phyloP scores from a whole-genome alignment of 768 basidiomycete species.

The Lentinula lateritia region DNA sequence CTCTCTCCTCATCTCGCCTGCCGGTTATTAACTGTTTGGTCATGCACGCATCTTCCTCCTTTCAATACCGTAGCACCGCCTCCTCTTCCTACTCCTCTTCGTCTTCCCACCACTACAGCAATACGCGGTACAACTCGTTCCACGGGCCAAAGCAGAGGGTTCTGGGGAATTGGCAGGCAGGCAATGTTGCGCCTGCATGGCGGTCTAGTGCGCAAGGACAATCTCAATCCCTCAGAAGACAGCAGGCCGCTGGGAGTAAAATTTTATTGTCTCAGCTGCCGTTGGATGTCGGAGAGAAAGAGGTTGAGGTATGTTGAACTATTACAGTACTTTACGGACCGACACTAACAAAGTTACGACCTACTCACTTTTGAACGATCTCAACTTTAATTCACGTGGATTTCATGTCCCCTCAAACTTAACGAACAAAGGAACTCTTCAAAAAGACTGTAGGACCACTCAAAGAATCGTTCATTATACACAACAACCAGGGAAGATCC shows the following conservation, averaged over 20 bases:
- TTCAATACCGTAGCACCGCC: too few species aligned
- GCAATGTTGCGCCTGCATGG: conserved; percentile 60
- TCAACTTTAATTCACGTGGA: background rate
- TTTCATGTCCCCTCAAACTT: background rate
- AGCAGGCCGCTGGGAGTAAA: conserved; percentile 44
- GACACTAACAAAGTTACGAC: background rate
- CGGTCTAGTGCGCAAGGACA: conserved; percentile 28
- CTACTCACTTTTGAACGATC: background rate
- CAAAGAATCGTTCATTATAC: conserved; percentile 64
- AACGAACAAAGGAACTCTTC: conserved; percentile 59
- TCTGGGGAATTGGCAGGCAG: conserved; percentile 50
- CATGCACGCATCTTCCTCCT: too few species aligned
- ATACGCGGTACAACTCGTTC: conserved; percentile 36
- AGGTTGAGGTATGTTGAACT: conserved; percentile 51
- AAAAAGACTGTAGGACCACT: conserved; percentile 72
- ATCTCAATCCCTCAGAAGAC: conserved; percentile 20
- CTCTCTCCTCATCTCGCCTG: too few species aligned
- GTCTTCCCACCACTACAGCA: background rate
- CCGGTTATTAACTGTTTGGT: too few species aligned
- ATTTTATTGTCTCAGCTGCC: conserved; percentile 65
- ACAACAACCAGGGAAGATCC: conserved; percentile 69
- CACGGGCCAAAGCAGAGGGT: conserved; percentile 51
- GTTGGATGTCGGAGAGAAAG: conserved; percentile 60
- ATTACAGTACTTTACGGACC: too few species aligned
- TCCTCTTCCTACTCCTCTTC: too few species aligned